Evolutionary conservation across 805 yeast species (phyloP).

Genomic region (Hanseniaspora nectarophila): DNA sequence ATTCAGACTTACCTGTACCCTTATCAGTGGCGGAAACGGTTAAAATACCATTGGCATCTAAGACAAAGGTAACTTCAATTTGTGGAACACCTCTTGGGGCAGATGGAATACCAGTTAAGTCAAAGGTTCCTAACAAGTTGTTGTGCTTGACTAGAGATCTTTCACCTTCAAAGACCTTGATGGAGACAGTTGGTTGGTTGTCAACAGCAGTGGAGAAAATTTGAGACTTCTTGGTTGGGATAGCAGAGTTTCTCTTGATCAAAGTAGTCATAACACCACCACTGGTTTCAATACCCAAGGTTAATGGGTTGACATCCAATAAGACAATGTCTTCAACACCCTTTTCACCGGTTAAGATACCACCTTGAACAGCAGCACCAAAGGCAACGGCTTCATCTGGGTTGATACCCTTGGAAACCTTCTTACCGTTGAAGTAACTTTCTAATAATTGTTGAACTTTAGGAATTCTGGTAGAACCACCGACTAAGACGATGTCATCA

Average conservation of each 20-base stretch:
- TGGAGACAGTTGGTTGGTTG: conserved; percentile 89
- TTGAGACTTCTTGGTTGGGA: conserved; percentile 91
- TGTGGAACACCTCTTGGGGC: conserved; percentile 90
- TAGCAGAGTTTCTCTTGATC: conserved; percentile 88
- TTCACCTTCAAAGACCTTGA: conserved; percentile 93
- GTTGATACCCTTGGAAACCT: conserved; percentile 92
- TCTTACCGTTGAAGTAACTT: conserved; percentile 83
- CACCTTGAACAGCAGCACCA: conserved; percentile 99
- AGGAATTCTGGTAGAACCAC: conserved; percentile 99
- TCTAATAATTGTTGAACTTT: conserved; percentile 90
- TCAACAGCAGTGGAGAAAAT: conserved; percentile 92
- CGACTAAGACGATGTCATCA: conserved; percentile 91
- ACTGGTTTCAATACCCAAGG: conserved; percentile 91
- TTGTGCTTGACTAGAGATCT: conserved; percentile 90
- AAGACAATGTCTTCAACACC: conserved; percentile 83
- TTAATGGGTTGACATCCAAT: conserved; percentile 86
- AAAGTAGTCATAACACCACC: conserved; percentile 97
- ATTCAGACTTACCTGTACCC: conserved; percentile 86
- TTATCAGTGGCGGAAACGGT: conserved; percentile 81
- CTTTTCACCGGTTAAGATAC: conserved; percentile 90
- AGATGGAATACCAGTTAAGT: conserved; percentile 76
- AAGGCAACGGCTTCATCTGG: conserved; percentile 99
- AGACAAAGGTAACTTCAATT: conserved; percentile 77
- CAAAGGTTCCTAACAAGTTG: conserved; percentile 78
- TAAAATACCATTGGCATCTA: conserved; percentile 78